Base-by-base conservation (phyloP, 176 grass and related monocot genomes). In the Carex pumila region DNA sequence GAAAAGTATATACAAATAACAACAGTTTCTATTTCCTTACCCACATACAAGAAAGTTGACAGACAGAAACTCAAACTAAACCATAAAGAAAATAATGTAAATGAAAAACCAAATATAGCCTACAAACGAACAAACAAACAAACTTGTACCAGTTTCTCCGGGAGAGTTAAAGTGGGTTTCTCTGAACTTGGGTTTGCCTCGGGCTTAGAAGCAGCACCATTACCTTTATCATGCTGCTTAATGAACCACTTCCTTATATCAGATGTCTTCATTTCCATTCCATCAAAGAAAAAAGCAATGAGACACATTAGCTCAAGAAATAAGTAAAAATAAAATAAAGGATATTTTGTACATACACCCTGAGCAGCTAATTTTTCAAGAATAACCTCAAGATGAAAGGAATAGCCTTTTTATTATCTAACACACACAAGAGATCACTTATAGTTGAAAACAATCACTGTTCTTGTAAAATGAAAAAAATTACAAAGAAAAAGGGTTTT, bases 211-310 rank as follows among this genome's bases (percentile, higher is more conserved):
- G 67, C 67, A 31, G 81, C 86, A 12, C 50, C 79, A 19, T 69
- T 85, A 10, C 69, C 57, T 84, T 94, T 96, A 79, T 87, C 91
- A 81, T 99, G 91, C 83, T 86, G 17, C 88, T 96, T 99, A 88
- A 96, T 92, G 87, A 99, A 99, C 93, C 97, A 99, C 83, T 94
- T 99, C 81, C 97, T 89, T 87, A 99, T 96, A 86, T 96, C 97
- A 67, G 93, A 93, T 84, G 94, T 90, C 93, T 99, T 89, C 85
- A 79, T 67, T 87, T 53, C 21, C 57, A 83, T 70, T 66, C 70
- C 59, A 19, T 54, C 85, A 19, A 17, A 73, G 59, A 75, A 62
- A 64, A 80, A 86, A 41, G 15, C 15, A 83, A 71, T 80, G 56
- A 43, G 65, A 83, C 52, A 41, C 36, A 34, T 61, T 81, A 65